These are phyloP conservation scores for Stellera chamaejasme DNA, from an alignment of 345 rosid genomes.

Conservation along the genomic window DNA sequence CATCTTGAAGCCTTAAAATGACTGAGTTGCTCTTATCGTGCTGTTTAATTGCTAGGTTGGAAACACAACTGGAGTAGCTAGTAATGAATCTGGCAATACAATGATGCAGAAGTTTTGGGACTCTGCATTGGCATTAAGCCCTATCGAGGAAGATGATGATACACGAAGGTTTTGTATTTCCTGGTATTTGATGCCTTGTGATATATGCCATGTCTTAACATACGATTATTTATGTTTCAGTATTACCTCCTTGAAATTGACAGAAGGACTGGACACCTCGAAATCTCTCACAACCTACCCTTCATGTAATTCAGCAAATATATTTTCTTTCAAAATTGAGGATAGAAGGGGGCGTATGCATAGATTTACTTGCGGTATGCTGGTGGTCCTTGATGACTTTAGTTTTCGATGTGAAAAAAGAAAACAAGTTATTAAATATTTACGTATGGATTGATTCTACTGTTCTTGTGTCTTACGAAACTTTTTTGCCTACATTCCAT, in stretches of 20 bases:
- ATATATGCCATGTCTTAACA: constrained; percentile 9
- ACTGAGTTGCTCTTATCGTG: not conserved
- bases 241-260: constrained; percentile 66
- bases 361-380: constrained; percentile 75
- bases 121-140: constrained; percentile 75
- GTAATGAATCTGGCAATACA: constrained; percentile 58
- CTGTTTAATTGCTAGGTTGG: constrained; percentile 48
- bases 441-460: too few species aligned
- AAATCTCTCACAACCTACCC: constrained; percentile 36
- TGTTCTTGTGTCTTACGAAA: too few species aligned
- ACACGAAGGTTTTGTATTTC: constrained; percentile 43
- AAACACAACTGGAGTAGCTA: constrained; percentile 43
- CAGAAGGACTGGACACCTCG: constrained; percentile 62
- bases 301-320: constrained; percentile 20
- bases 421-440: constrained; percentile 7
- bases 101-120: constrained; percentile 99
- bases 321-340: constrained; percentile 68
- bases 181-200: not conserved
- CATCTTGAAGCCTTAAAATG: not conserved
- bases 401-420: not conserved
- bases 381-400: not conserved
- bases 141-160: constrained; percentile 71
- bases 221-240: constrained; percentile 30
- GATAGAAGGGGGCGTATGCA: constrained; percentile 76
- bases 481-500: constrained; percentile 4